A percentile compares a stretch with the other conserved stretches of the same genome.
Conservation (phyloP, 2,329 filamentous ascomycete species). For the Phialocephala sp. region DNA sequence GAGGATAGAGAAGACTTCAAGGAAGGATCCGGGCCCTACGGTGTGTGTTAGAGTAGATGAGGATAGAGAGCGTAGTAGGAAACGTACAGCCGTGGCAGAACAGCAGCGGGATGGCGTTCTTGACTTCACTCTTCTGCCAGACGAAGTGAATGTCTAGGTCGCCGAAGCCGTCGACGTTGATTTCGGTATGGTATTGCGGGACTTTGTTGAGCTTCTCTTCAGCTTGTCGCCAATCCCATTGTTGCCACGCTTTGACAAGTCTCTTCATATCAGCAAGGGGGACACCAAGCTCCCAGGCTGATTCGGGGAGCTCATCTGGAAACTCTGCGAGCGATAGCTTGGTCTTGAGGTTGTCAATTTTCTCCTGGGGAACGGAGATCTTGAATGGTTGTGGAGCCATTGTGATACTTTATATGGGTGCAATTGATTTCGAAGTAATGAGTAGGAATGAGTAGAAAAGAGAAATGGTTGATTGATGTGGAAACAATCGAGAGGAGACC, state of each 20-base stretch:
- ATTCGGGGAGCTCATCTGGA: slow-evolving; percentile 60
- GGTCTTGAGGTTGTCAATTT: slow-evolving; percentile 57
- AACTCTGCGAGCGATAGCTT: slow-evolving; percentile 61
- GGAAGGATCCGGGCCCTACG: slow-evolving; percentile 69
- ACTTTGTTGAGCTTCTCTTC: slow-evolving; percentile 63
- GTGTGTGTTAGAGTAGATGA: neutral
- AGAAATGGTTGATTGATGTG: neutral
- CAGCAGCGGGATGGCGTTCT: slow-evolving; percentile 61
- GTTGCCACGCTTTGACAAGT: slow-evolving; percentile 61
- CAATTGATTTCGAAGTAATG: neutral
- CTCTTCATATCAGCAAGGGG: slow-evolving; percentile 65
- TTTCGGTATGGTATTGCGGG: slow-evolving; percentile 60
- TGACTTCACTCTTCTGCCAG: slow-evolving; percentile 56
- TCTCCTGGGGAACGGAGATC: slow-evolving; percentile 56
- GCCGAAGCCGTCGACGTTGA: slow-evolving; percentile 64
- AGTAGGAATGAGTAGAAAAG: neutral
- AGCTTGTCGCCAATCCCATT: slow-evolving; percentile 65
- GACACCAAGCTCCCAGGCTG: slow-evolving; percentile 62
- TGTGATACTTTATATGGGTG: slow-evolving; percentile 1
- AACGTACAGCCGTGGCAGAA: slow-evolving; percentile 63
- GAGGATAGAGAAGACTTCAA: slow-evolving; percentile 69
- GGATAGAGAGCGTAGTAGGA: neutral
- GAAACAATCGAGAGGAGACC: neutral
- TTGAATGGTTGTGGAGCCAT: slow-evolving; percentile 48
- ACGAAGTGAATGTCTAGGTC: slow-evolving; percentile 68